Evolutionary conservation across 495 filamentous ascomycete species (phyloP).

Genomic region (Neurospora tetrasperma): DNA sequence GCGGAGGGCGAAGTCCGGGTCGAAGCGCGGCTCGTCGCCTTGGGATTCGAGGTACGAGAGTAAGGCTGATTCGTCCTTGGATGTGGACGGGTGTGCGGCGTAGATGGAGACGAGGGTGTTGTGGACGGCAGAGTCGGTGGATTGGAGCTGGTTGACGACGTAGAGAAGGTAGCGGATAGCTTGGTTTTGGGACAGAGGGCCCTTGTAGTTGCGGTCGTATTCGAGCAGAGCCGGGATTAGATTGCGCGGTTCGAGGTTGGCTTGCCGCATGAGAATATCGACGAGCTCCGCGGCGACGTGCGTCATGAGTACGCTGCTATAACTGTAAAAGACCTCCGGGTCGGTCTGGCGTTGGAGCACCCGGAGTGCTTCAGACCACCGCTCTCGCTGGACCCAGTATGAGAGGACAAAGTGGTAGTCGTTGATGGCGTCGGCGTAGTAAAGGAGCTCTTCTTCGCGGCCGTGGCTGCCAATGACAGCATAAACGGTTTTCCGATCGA

Average conservation of each 20-base stretch:
- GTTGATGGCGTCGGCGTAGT: conserved; percentile 74
- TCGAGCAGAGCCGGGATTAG: conserved; percentile 88
- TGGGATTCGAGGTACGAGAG: conserved; percentile 79
- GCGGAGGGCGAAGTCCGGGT: conserved; percentile 93
- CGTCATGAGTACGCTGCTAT: conserved; percentile 91
- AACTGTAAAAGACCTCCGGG: conserved; percentile 87
- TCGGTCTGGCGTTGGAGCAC: conserved; percentile 88
- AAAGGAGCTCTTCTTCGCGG: conserved; percentile 82
- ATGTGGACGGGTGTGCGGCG: conserved; percentile 69
- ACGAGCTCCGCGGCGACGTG: conserved; percentile 74
- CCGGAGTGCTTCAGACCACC: conserved; percentile 80
- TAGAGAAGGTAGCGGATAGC: conserved; percentile 89
- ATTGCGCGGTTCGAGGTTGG: conserved; percentile 74
- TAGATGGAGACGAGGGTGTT: conserved; percentile 96
- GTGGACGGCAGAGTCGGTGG: conserved; percentile 81
- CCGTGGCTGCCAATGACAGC: conserved; percentile 94
- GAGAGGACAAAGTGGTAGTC: conserved; percentile 91
- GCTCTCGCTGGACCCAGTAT: conserved; percentile 95
- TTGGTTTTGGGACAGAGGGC: conserved; percentile 66
- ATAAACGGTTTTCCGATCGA: conserved; percentile 87
- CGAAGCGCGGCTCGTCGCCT: conserved; percentile 59
- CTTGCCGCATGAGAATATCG: conserved; percentile 88
- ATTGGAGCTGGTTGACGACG: conserved; percentile 79
- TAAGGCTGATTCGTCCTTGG: conserved; percentile 70
- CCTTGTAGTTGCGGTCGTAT: conserved; percentile 69